A percentile compares a stretch with the other conserved stretches of the same genome.
Conservation (phyloP, 495 filamentous ascomycete genomes). For the Aspergillus asperescens region DNA sequence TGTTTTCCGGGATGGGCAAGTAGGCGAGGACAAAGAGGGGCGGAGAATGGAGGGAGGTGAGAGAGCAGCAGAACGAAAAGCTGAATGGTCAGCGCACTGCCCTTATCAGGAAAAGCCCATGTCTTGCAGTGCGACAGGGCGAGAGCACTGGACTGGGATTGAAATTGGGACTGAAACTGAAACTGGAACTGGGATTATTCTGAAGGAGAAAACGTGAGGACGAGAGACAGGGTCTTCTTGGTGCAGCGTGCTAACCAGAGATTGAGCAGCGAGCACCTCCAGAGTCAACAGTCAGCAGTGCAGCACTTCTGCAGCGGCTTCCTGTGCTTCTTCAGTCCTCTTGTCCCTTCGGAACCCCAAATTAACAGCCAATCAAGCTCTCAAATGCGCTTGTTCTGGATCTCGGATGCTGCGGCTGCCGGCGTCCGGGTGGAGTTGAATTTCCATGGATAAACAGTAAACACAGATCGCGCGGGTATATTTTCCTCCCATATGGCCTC, state of each 20-base stretch:
- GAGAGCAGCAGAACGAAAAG: constrained; percentile 12
- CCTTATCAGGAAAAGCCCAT: constrained; percentile 27
- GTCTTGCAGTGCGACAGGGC: constrained; percentile 1
- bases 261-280: too few species aligned
- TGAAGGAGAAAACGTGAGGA: background rate
- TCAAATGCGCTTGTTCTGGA: constrained; percentile 14
- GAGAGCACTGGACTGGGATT: constrained; percentile 14
- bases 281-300: too few species aligned
- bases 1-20: constrained; percentile 12
- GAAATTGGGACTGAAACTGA: constrained; percentile 4
- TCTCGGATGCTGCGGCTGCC: constrained; percentile 23
- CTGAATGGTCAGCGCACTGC: constrained; percentile 29
- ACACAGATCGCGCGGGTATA: constrained; percentile 9
- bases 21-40: constrained; percentile 6
- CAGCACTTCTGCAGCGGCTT: too few species aligned
- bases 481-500: constrained; percentile 15
- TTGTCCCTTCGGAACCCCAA: background rate
- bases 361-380: background rate
- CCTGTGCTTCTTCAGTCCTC: background rate
- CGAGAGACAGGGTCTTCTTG: constrained; percentile 5
- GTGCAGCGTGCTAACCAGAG: background rate
- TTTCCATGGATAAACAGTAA: background rate
- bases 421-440: constrained; percentile 17
- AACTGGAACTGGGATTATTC: background rate
- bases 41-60: constrained; percentile 3